Evolutionary conservation across 176 grass and related monocot species (phyloP).

Genomic region (Tuctoria greenei): DNA sequence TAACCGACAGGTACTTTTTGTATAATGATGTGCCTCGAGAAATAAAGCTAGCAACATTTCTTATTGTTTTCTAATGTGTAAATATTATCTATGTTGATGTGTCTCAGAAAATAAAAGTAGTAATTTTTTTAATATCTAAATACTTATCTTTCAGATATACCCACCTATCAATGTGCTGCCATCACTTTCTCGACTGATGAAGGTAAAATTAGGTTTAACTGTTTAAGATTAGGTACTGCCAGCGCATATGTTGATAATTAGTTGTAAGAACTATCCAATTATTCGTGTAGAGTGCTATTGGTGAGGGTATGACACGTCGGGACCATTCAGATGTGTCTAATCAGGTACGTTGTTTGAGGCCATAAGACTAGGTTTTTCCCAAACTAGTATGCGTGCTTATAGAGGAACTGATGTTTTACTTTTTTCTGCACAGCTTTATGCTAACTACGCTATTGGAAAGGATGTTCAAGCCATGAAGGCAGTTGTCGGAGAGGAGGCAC

Average conservation of each 20-base stretch:
- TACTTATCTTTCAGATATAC: conserved; percentile 75
- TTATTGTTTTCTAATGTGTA: background rate
- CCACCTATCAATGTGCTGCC: conserved; percentile 98
- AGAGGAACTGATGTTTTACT: background rate
- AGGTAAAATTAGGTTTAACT: conserved; percentile 43
- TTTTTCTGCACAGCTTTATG: conserved; percentile 75
- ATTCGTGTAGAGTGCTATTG: conserved; percentile 91
- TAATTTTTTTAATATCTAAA: background rate
- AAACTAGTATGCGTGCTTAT: background rate
- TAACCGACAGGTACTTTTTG: conserved; percentile 79
- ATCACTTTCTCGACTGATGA: conserved; percentile 97
- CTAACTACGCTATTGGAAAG: conserved; percentile 99
- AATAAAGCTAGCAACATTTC: background rate
- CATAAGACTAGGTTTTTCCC: background rate
- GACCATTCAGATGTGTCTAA: conserved; percentile 99
- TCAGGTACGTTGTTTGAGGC: conserved; percentile 55
- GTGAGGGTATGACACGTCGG: conserved; percentile 97
- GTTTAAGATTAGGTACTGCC: conserved; percentile 1
- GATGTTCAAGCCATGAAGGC: conserved; percentile 99
- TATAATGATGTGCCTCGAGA: background rate
- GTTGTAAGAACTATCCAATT: conserved; percentile 29
- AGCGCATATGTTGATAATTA: background rate
- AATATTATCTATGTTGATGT: background rate
- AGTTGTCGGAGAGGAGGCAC: conserved; percentile 97
- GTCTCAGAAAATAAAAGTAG: background rate